Percentiles rank a stretch among this genome's conserved stretches.
Evolutionary conservation across 2,329 filamentous ascomycete species (phyloP).

Genomic region (Cladosporium austrohemisphaericum): DNA sequence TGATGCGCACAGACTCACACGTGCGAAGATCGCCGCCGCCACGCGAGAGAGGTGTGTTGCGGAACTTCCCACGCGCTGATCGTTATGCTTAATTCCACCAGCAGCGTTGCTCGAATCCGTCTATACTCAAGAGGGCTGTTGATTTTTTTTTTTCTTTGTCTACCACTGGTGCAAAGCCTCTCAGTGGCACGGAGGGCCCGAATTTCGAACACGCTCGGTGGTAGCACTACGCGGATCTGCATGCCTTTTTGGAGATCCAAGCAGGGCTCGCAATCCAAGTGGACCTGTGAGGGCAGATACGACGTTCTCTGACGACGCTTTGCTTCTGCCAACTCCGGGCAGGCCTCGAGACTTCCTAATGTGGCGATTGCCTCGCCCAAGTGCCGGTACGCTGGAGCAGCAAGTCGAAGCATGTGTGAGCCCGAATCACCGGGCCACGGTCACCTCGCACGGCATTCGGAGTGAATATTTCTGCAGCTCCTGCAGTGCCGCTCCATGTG

Average conservation of each 20-base stretch:
- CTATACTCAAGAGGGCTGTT: too few species aligned
- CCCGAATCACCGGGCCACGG: not conserved
- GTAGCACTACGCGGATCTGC: not conserved
- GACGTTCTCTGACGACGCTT: too few species aligned
- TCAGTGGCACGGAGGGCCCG: not conserved
- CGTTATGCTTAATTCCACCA: constrained; percentile 9
- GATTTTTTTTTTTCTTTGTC: constrained; percentile 8
- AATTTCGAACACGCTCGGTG: not conserved
- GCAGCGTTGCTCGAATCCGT: not conserved
- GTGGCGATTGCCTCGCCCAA: too few species aligned
- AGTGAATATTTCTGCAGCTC: not conserved
- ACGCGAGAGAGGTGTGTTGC: constrained; percentile 3
- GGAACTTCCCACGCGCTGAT: constrained; percentile 13
- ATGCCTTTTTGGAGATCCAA: too few species aligned
- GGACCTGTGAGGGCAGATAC: too few species aligned
- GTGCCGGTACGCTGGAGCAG: too few species aligned
- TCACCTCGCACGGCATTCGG: constrained; percentile 5
- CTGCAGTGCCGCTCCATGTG: not conserved
- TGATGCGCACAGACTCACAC: not conserved
- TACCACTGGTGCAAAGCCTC: not conserved
- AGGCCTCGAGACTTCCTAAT: too few species aligned
- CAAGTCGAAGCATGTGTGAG: not conserved
- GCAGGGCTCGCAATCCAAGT: too few species aligned
- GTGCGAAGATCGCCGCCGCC: constrained; percentile 9
- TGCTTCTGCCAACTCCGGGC: too few species aligned